phyloP scores from a whole-genome alignment of 352 stramenopile genomes.

The Aphanomyces stellatus region DNA sequence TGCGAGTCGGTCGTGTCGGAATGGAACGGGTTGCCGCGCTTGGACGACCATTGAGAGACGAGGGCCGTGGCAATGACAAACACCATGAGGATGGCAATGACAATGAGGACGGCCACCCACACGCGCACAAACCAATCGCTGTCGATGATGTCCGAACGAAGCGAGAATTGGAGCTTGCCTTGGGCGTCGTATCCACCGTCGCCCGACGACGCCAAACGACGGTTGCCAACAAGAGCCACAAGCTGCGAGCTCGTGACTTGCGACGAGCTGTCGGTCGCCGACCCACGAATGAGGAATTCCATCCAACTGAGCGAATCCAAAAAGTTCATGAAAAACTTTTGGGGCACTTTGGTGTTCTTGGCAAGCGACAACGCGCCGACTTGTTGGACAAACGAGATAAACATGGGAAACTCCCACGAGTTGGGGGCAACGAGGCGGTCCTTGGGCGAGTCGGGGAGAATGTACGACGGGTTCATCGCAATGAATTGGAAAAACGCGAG shows the following conservation, averaged over 20 bases:
- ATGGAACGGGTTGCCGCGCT: slow-evolving; percentile 21
- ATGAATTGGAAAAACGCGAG: slow-evolving; percentile 13
- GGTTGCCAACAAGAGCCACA: neutral
- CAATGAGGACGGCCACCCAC: slow-evolving; percentile 27
- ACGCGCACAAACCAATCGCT: slow-evolving; percentile 36
- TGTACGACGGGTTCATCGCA: slow-evolving; percentile 15
- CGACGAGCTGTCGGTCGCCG: neutral
- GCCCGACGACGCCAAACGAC: neutral
- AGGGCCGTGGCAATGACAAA: slow-evolving; percentile 22
- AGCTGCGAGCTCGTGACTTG: neutral
- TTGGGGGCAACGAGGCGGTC: slow-evolving; percentile 33
- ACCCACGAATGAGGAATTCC: slow-evolving; percentile 46
- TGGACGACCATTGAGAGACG: neutral
- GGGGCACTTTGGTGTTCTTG: slow-evolving; percentile 52
- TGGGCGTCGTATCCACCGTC: neutral
- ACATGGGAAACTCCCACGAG: slow-evolving; percentile 64
- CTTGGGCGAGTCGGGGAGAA: neutral
- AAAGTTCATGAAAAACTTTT: slow-evolving; percentile 56
- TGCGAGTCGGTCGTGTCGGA: slow-evolving; percentile 8
- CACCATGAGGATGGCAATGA: slow-evolving; percentile 43
- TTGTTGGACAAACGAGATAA: slow-evolving; percentile 58
- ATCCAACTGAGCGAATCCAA: slow-evolving; percentile 63
- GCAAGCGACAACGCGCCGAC: slow-evolving; percentile 51
- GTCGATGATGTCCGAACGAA: slow-evolving; percentile 8
- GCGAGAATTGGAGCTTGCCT: slow-evolving; percentile 11